Evolutionary conservation across 2,329 filamentous ascomycete genomes (phyloP).

Genomic region (Talaromyces sp.): DNA sequence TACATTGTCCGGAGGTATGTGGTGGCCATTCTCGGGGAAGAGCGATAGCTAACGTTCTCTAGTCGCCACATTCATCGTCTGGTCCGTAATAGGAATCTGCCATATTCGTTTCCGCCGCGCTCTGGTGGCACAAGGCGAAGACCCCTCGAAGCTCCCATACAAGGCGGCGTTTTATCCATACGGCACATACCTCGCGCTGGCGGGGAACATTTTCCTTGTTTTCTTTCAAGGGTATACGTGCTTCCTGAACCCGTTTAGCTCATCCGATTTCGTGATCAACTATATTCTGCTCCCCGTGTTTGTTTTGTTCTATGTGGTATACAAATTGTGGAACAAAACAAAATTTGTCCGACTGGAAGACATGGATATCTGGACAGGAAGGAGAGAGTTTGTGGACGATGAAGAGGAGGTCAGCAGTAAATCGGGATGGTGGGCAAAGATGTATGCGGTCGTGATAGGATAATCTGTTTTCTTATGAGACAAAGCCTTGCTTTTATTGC

Average conservation of each 20-base stretch:
- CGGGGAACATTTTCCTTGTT: slow-evolving; percentile 53
- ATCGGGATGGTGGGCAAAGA: slow-evolving; percentile 18
- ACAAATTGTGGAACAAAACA: slow-evolving; percentile 50
- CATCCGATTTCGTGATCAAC: slow-evolving; percentile 56
- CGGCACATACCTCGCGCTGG: slow-evolving; percentile 52
- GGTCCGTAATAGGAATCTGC: slow-evolving; percentile 44
- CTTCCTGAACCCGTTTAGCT: slow-evolving; percentile 53
- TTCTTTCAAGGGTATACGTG: slow-evolving; percentile 59
- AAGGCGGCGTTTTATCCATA: slow-evolving; percentile 54
- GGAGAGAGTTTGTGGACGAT: slow-evolving; percentile 27
- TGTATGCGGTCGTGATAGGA: slow-evolving; percentile 29
- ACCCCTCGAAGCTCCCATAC: slow-evolving; percentile 50
- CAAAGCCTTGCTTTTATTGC: too few species aligned
- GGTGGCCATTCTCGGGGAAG: too few species aligned
- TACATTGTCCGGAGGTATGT: slow-evolving; percentile 37
- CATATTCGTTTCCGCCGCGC: slow-evolving; percentile 48
- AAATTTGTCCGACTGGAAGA: slow-evolving; percentile 39
- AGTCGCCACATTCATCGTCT: slow-evolving; percentile 46
- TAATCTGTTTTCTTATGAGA: slow-evolving; percentile 3
- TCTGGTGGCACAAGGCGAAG: slow-evolving; percentile 40
- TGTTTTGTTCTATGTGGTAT: slow-evolving; percentile 48
- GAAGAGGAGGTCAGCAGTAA: slow-evolving; percentile 9
- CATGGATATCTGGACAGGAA: slow-evolving; percentile 45
- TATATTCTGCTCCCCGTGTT: slow-evolving; percentile 60
- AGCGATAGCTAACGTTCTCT: slow-evolving; percentile 2